Conservation (phyloP, 352 stramenopile genomes). For the Peronospora destructor region DNA sequence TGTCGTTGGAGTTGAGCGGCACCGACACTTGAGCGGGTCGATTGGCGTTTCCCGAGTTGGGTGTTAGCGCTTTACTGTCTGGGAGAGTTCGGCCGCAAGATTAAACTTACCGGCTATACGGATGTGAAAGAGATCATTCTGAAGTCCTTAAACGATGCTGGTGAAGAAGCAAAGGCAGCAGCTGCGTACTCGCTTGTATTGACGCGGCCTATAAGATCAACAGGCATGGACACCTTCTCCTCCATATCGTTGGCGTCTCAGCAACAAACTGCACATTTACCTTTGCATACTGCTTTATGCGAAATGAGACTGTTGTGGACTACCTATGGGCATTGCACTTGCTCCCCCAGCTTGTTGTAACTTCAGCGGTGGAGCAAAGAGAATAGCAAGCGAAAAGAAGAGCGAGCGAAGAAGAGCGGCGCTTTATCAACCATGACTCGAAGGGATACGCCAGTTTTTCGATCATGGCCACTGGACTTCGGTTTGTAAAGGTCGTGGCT, state of each 20-base stretch:
- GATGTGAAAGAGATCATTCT: conserved; percentile 89
- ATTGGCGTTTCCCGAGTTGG: conserved; percentile 23
- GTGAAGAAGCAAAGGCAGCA: conserved; percentile 94
- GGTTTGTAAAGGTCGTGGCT: conserved; percentile 17
- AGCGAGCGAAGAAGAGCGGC: too few species aligned
- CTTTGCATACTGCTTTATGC: too few species aligned
- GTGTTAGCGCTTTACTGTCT: conserved; percentile 91
- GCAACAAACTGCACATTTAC: too few species aligned
- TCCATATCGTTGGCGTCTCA: too few species aligned
- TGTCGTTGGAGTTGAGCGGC: conserved; percentile 92
- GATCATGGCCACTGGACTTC: conserved; percentile 21
- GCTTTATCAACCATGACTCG: conserved; percentile 24
- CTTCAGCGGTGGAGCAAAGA: too few species aligned
- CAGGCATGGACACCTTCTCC: too few species aligned
- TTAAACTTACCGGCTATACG: conserved; percentile 78
- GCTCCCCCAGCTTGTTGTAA: too few species aligned
- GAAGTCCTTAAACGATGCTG: conserved; percentile 73
- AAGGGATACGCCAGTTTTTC: conserved; percentile 27
- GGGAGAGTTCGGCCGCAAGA: conserved; percentile 91
- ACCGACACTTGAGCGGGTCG: conserved; percentile 82
- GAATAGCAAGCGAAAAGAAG: too few species aligned
- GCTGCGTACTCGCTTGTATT: conserved; percentile 94
- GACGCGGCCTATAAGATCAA: too few species aligned
- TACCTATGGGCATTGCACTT: too few species aligned
- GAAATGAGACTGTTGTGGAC: too few species aligned